Conservation (phyloP, 2,329 filamentous ascomycete species). For the Diaporthe sp. region DNA sequence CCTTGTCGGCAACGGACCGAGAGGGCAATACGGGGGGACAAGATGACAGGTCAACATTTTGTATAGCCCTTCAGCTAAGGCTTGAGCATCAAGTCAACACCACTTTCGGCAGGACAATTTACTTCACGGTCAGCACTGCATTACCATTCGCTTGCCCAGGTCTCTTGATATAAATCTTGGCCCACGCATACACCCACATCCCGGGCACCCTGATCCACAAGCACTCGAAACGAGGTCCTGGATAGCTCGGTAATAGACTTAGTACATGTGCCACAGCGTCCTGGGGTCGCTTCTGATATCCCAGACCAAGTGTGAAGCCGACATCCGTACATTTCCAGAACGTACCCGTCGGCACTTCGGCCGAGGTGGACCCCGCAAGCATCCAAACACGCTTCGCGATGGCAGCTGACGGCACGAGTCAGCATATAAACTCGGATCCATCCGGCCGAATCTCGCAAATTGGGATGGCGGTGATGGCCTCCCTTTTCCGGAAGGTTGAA, state of each 20-base stretch:
- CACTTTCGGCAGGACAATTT: neutral
- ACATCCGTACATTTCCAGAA: neutral
- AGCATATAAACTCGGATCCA: neutral
- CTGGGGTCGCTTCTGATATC: neutral
- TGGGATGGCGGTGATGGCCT: conserved; percentile 1
- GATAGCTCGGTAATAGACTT: neutral
- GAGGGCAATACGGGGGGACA: conserved; percentile 11
- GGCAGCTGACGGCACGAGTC: conserved; percentile 9
- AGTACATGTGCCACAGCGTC: neutral
- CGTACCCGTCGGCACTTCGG: neutral
- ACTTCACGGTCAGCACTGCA: neutral
- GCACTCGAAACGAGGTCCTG: too few species aligned
- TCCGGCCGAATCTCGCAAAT: conserved; percentile 8
- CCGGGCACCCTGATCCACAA: neutral
- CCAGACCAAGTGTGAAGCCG: neutral
- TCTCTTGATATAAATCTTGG: too few species aligned
- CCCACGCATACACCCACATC: neutral
- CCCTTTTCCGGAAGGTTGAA: neutral
- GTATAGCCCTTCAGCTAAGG: neutral
- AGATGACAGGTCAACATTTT: conserved; percentile 6
- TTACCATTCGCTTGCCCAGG: neutral
- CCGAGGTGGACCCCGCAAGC: neutral
- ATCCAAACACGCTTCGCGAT: neutral
- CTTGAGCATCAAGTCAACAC: neutral
- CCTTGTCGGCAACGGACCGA: conserved; percentile 20